Evolutionary conservation across 306 rosid genomes (phyloP).

Genomic region (Quillaja saponaria): DNA sequence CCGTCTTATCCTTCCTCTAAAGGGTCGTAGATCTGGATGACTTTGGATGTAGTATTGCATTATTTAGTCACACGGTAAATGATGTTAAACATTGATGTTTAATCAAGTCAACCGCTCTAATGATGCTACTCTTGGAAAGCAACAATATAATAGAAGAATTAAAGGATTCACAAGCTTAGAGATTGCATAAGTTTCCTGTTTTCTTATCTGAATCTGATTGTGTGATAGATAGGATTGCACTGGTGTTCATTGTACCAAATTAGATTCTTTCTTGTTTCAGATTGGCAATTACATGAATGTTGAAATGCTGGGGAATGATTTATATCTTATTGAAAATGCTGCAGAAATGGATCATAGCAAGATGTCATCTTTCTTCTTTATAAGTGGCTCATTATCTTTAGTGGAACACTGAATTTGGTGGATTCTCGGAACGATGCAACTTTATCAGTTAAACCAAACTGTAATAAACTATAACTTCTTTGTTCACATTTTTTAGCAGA

Average conservation of each 20-base stretch:
- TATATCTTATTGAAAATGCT: too few relatives aligned
- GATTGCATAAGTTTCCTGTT: conserved; percentile 15
- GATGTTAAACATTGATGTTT: conserved; percentile 34
- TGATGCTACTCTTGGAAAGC: conserved; percentile 34
- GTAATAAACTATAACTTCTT: too few relatives aligned
- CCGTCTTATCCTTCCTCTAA: conserved; percentile 43
- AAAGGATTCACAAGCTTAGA: not conserved
- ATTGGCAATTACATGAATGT: conserved; percentile 43
- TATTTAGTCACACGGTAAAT: conserved; percentile 42
- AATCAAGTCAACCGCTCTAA: conserved; percentile 48
- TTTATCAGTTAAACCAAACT: too few relatives aligned
- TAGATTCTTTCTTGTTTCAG: conserved; percentile 34
- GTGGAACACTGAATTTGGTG: too few relatives aligned
- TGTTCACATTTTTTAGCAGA: too few relatives aligned
- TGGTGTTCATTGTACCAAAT: conserved; percentile 40
- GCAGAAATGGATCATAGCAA: too few relatives aligned
- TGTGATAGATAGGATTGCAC: conserved; percentile 46
- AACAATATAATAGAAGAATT: conserved; percentile 17
- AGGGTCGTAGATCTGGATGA: conserved; percentile 43
- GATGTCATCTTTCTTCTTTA: too few relatives aligned
- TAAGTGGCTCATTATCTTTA: too few relatives aligned
- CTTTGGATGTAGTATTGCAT: conserved; percentile 25
- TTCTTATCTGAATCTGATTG: conserved; percentile 20
- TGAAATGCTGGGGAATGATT: conserved; percentile 35
- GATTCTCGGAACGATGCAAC: too few relatives aligned